Percentiles rank a stretch among this genome's conserved stretches.
phyloP scores from a whole-genome alignment of 169 alveolate genomes.

The Cryptosporidium parvum region DNA sequence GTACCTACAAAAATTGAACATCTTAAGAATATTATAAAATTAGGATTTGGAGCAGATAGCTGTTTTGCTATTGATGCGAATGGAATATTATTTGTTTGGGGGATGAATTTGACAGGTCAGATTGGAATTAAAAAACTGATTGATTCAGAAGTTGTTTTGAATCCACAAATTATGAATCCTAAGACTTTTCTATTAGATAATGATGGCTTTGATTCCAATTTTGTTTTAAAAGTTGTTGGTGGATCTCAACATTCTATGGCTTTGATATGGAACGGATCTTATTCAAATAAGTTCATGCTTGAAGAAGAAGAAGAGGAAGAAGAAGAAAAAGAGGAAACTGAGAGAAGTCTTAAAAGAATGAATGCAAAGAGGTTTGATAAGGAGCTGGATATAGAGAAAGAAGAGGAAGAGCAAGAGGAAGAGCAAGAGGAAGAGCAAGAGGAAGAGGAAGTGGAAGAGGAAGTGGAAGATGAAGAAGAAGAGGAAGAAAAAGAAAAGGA shows the following conservation, averaged over 20 bases:
- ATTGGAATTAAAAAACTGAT: constrained; percentile 14
- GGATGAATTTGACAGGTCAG: constrained; percentile 68
- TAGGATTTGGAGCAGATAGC: constrained; percentile 68
- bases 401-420: background rate
- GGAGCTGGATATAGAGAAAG: background rate
- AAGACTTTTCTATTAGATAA: background rate
- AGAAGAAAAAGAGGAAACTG: background rate
- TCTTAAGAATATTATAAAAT: background rate
- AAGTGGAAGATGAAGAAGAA: background rate
- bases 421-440: too few relatives aligned
- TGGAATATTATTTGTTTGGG: constrained; percentile 58
- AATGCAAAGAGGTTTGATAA: constrained; percentile 42
- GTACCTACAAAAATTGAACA: constrained; percentile 48
- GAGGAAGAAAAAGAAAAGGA: too few relatives aligned
- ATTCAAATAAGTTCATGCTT: background rate
- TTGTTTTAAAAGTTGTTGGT: constrained; percentile 27
- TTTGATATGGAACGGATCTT: constrained; percentile 28
- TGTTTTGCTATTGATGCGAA: constrained; percentile 43
- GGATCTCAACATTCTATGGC: constrained; percentile 73
- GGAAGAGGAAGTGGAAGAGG: too few relatives aligned
- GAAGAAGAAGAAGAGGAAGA: background rate
- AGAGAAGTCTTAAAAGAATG: constrained; percentile 30
- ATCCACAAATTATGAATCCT: constrained; percentile 53
- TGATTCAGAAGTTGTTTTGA: constrained; percentile 21
- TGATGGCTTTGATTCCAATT: background rate